Conservation (phyloP, 768 basidiomycete species). For the Postia placenta region DNA sequence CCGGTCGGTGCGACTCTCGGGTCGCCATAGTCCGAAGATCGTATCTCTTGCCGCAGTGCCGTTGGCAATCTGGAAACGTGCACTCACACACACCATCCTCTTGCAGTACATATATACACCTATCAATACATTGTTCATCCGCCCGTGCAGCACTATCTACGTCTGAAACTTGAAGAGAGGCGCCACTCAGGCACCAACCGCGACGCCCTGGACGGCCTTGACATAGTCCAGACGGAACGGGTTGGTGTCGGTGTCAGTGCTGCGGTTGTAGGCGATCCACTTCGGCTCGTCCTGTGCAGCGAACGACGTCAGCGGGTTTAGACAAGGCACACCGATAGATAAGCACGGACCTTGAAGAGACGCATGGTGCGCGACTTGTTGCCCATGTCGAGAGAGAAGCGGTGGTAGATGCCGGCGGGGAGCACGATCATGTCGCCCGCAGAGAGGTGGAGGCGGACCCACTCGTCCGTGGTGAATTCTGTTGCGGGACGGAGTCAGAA, state of each 20-base stretch:
- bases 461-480: constrained; percentile 64
- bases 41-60: no score
- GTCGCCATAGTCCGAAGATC: no score
- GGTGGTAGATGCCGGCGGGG: constrained; percentile 90
- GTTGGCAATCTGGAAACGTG: no score
- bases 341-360: constrained; percentile 65
- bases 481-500: no score
- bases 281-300: constrained; percentile 79
- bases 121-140: no score
- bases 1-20: no score
- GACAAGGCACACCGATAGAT: neutral
- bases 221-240: constrained; percentile 58
- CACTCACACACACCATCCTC: no score
- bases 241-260: constrained; percentile 56
- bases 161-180: neutral
- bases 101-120: no score
- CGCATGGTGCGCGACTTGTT: constrained; percentile 74
- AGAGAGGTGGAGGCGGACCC: constrained; percentile 75
- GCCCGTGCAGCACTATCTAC: no score
- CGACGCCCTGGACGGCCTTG: constrained; percentile 29
- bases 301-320: neutral
- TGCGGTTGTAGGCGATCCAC: constrained; percentile 77
- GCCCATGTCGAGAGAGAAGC: constrained; percentile 80
- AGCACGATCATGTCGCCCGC: constrained; percentile 83
- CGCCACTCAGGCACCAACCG: neutral